These are phyloP conservation scores for Volvox carteri DNA, from an alignment of 163 green algal genomes.

Conservation along the genomic window DNA sequence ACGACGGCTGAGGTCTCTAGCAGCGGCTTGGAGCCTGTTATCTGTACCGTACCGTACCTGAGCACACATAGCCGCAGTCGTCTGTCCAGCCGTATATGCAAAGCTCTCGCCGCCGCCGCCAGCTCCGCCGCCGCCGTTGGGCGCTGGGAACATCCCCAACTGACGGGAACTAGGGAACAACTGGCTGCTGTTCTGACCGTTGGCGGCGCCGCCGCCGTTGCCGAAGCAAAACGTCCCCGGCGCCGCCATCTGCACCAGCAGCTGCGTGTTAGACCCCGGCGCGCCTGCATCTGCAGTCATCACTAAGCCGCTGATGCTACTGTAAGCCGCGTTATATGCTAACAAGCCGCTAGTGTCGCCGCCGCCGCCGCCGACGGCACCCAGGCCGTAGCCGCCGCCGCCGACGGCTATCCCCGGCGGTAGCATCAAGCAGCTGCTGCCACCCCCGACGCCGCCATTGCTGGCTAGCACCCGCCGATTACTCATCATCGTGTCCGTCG, in stretches of 20 bases:
- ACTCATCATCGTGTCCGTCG: neutral
- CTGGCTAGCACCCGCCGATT: neutral
- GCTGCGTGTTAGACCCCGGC: conserved; percentile 37
- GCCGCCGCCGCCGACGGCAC: neutral
- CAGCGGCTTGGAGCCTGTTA: too few species aligned
- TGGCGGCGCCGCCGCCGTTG: neutral
- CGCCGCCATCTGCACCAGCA: conserved; percentile 18
- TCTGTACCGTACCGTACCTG: too few species aligned
- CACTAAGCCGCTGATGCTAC: conserved; percentile 31
- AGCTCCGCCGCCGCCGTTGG: neutral
- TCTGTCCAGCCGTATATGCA: neutral
- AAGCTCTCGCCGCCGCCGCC: neutral
- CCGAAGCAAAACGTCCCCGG: neutral
- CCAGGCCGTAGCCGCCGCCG: neutral
- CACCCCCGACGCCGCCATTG: neutral
- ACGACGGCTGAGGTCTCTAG: too few species aligned
- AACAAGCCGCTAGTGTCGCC: conserved; percentile 6
- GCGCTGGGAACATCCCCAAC: neutral
- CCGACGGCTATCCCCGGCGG: neutral
- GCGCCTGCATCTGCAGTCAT: conserved; percentile 24
- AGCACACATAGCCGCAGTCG: neutral
- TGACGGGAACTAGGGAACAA: neutral
- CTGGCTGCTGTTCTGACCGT: neutral
- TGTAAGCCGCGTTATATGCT: neutral
- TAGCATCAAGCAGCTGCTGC: neutral